Conservation (phyloP, 176 grass and related monocot species). For the Ensete ventricosum region DNA sequence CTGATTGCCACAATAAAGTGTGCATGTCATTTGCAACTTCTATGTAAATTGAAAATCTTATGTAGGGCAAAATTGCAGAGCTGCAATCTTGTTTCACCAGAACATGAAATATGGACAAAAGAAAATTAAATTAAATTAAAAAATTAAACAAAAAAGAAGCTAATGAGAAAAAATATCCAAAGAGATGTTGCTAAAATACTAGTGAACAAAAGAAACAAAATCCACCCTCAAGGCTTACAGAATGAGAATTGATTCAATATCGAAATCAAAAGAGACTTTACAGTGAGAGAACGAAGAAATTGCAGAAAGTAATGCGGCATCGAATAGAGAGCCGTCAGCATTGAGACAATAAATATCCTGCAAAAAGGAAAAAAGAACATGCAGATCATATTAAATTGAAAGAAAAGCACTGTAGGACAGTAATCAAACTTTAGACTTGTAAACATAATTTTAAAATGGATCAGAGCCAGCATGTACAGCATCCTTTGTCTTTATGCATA, state of each 20-base stretch:
- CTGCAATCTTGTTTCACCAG: too few species aligned
- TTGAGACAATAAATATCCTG: conserved; percentile 94
- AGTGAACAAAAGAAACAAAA: too few species aligned
- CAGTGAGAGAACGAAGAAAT: conserved; percentile 75
- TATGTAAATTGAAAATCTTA: too few species aligned
- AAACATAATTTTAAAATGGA: too few species aligned
- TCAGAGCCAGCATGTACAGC: neutral
- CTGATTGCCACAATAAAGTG: too few species aligned
- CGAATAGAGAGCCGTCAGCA: conserved; percentile 78
- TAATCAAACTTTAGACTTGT: neutral
- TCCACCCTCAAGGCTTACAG: too few species aligned
- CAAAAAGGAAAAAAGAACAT: conserved; percentile 13
- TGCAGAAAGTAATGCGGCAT: conserved; percentile 74
- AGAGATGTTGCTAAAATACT: too few species aligned
- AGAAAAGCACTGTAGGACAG: conserved; percentile 17
- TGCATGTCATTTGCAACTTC: too few species aligned
- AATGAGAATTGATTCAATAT: neutral
- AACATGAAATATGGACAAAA: neutral
- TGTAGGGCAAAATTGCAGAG: too few species aligned
- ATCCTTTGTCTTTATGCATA: neutral
- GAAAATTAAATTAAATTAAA: neutral
- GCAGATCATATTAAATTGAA: neutral
- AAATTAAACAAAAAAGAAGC: neutral
- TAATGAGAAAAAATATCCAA: too few species aligned
- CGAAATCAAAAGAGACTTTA: conserved; percentile 26